These are phyloP conservation scores for Stereocaulon alpinum DNA, from an alignment of 495 filamentous ascomycete genomes.

Conservation along the genomic window DNA sequence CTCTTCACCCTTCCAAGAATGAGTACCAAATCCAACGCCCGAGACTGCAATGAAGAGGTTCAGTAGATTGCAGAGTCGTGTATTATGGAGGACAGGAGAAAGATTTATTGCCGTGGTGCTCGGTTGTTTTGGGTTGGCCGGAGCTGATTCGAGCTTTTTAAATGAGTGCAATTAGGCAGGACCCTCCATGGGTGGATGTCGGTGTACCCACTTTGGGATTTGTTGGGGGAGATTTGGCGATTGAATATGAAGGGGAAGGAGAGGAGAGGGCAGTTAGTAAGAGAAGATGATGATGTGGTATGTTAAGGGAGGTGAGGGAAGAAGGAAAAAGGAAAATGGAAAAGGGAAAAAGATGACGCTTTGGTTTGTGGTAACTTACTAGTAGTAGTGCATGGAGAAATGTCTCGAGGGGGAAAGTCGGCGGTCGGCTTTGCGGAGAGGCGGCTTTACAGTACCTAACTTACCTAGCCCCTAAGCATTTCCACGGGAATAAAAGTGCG, in stretches of 20 bases:
- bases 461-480: too few species aligned
- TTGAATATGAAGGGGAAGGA: neutral
- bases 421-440: too few species aligned
- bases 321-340: too few species aligned
- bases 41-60: neutral
- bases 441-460: too few species aligned
- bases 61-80: neutral
- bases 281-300: neutral
- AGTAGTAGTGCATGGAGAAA: too few species aligned
- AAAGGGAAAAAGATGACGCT: neutral
- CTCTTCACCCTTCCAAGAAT: neutral
- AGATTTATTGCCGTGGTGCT: neutral
- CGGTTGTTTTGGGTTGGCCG: neutral
- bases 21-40: neutral
- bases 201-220: neutral
- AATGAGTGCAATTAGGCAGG: neutral
- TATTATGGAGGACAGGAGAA: neutral
- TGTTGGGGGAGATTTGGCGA: neutral
- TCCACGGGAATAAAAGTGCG: too few species aligned
- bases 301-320: slow-evolving; percentile 1
- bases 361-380: neutral
- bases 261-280: neutral
- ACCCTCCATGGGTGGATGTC: neutral
- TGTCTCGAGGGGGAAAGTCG: too few species aligned
- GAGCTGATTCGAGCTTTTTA: neutral